Evolutionary conservation across 306 rosid species (phyloP).

Genomic region (Citrullus colocynthis): DNA sequence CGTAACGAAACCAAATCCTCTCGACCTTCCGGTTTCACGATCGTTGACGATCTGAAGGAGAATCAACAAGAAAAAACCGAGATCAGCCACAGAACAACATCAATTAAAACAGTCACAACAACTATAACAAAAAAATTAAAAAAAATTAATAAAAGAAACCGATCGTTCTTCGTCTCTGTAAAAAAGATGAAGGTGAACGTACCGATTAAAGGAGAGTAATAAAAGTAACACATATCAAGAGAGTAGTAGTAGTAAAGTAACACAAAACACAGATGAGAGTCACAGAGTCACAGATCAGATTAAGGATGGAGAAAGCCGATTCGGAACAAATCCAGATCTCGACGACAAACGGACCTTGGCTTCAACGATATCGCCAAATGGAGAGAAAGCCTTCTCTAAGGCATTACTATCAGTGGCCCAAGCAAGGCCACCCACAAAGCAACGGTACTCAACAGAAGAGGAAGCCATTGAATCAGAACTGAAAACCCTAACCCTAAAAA

Average conservation of each 20-base stretch:
- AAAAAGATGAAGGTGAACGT: slow-evolving; percentile 78
- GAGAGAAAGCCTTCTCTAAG: slow-evolving; percentile 47
- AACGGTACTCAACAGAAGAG: slow-evolving; percentile 58
- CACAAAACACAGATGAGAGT: slow-evolving; percentile 48
- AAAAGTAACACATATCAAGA: slow-evolving; percentile 35
- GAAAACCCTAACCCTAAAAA: neutral
- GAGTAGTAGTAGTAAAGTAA: slow-evolving; percentile 44
- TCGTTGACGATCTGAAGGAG: slow-evolving; percentile 58
- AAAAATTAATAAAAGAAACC: slow-evolving; percentile 2
- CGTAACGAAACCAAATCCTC: slow-evolving; percentile 91
- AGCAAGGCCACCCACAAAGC: slow-evolving; percentile 95
- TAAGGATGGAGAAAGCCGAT: slow-evolving; percentile 38
- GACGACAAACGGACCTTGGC: slow-evolving; percentile 95
- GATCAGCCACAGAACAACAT: neutral
- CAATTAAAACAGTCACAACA: no score
- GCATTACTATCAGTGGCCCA: slow-evolving; percentile 77
- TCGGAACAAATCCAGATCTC: slow-evolving; percentile 57
- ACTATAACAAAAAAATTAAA: neutral
- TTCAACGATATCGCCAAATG: slow-evolving; percentile 53
- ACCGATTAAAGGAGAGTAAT: slow-evolving; percentile 43
- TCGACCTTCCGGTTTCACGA: slow-evolving; percentile 89
- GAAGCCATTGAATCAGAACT: slow-evolving; percentile 29
- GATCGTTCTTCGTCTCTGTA: slow-evolving; percentile 81
- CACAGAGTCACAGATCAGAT: slow-evolving; percentile 41
- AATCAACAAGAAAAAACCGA: neutral